Evolutionary conservation across 2,329 filamentous ascomycete genomes (phyloP).

Genomic region (Epicoccum nigrum): DNA sequence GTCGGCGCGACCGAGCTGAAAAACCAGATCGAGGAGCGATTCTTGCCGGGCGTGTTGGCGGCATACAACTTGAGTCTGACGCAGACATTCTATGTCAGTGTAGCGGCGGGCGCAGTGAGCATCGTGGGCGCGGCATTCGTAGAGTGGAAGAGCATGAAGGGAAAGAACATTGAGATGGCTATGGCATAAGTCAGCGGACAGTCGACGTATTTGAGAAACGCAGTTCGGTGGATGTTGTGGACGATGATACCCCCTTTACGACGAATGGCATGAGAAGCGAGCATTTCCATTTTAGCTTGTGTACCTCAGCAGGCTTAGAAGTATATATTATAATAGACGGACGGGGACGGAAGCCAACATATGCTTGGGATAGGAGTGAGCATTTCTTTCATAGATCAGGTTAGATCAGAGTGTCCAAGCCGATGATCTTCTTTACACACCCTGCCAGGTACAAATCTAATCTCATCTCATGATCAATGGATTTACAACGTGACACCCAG

Average conservation of each 20-base stretch:
- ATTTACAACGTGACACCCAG: too few species aligned
- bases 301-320: neutral
- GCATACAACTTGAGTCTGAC: slow-evolving; percentile 70
- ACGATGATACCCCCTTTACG: slow-evolving; percentile 18
- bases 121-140: slow-evolving; percentile 62
- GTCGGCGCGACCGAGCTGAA: slow-evolving; percentile 66
- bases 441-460: too few species aligned
- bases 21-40: slow-evolving; percentile 56
- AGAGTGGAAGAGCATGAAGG: slow-evolving; percentile 73
- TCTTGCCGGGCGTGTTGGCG: slow-evolving; percentile 59
- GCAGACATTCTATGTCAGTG: slow-evolving; percentile 65
- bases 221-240: too few species aligned
- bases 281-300: neutral
- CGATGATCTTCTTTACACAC: too few species aligned
- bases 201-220: too few species aligned
- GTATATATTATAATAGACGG: slow-evolving; percentile 5
- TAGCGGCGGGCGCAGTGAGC: slow-evolving; percentile 60
- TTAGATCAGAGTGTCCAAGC: too few species aligned
- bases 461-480: too few species aligned
- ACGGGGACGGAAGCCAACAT: too few species aligned
- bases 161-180: slow-evolving; percentile 53
- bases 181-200: slow-evolving; percentile 41
- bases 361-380: too few species aligned
- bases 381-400: too few species aligned
- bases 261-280: slow-evolving; percentile 4